These are phyloP conservation scores for Alternaria tenuissima DNA, from an alignment of 2,329 filamentous ascomycete genomes.

Conservation along the genomic window DNA sequence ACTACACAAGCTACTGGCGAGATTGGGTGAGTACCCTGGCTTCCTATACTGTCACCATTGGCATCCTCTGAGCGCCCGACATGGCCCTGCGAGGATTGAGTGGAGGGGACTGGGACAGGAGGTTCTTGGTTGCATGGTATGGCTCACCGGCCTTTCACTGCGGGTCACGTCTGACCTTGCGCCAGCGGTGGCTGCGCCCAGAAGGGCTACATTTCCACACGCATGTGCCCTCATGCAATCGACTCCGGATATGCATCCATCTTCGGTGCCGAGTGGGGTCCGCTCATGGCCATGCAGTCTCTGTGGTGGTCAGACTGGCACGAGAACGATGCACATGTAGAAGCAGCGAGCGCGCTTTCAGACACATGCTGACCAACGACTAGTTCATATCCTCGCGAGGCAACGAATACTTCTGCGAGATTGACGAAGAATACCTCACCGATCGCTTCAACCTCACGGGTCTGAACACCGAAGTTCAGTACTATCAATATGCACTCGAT, in stretches of 20 bases:
- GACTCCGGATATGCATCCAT: slow-evolving; percentile 3
- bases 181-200: slow-evolving; percentile 12
- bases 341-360: not conserved
- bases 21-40: slow-evolving; percentile 82
- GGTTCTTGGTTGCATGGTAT: slow-evolving; percentile 15
- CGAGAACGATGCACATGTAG: slow-evolving; percentile 6
- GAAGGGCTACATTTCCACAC: slow-evolving; percentile 14
- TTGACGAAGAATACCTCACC: slow-evolving; percentile 97
- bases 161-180: slow-evolving; percentile 8
- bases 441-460: slow-evolving; percentile 98
- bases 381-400: slow-evolving; percentile 97
- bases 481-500: slow-evolving; percentile 98
- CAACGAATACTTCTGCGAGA: slow-evolving; percentile 99
- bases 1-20: slow-evolving; percentile 99
- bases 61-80: slow-evolving; percentile 1
- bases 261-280: slow-evolving; percentile 8
- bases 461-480: slow-evolving; percentile 95
- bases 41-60: slow-evolving; percentile 2
- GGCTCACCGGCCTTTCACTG: not conserved
- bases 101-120: not conserved
- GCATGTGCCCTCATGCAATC: slow-evolving; percentile 9
- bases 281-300: slow-evolving; percentile 9
- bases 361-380: slow-evolving; percentile 16
- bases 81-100: slow-evolving; percentile 4
- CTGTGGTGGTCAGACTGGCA: slow-evolving; percentile 14